Evolutionary conservation across 371 early-diverging fungal genomes (phyloP).

Genomic region (Umbelopsis sp.): DNA sequence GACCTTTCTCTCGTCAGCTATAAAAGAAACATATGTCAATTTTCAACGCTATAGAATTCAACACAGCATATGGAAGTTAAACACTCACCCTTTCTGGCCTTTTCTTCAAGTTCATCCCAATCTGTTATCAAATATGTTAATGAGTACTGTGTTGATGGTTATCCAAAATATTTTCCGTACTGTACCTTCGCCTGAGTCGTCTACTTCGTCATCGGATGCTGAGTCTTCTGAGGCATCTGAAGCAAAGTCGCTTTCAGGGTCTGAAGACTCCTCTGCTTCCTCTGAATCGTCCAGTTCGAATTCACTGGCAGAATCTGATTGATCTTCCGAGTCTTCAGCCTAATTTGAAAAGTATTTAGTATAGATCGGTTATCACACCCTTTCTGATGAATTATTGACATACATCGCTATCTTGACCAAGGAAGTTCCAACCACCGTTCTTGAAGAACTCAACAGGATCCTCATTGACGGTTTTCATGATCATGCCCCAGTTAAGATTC

Average conservation of each 20-base stretch:
- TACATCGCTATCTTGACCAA: constrained; percentile 76
- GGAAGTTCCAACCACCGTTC: constrained; percentile 97
- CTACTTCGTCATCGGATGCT: constrained; percentile 61
- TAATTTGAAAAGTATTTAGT: constrained; percentile 21
- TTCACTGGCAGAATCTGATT: constrained; percentile 65
- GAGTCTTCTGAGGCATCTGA: constrained; percentile 68
- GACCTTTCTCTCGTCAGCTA: constrained; percentile 63
- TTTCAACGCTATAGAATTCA: neutral
- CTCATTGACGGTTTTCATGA: constrained; percentile 98
- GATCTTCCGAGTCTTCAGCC: constrained; percentile 50
- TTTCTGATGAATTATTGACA: constrained; percentile 6
- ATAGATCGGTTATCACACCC: neutral
- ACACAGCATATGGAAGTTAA: neutral
- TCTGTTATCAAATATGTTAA: constrained; percentile 33
- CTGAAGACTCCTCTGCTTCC: constrained; percentile 61
- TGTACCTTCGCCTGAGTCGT: constrained; percentile 61
- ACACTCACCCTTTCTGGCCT: constrained; percentile 65
- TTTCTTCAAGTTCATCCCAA: constrained; percentile 84
- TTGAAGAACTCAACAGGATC: constrained; percentile 97
- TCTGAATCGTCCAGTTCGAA: constrained; percentile 59
- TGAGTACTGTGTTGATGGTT: neutral
- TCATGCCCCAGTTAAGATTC: constrained; percentile 97
- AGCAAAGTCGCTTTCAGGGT: constrained; percentile 72
- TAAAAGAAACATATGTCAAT: constrained; percentile 10
- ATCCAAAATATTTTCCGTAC: neutral